phyloP scores from a whole-genome alignment of 2,329 filamentous ascomycete species.

The Macrophomina tecta region DNA sequence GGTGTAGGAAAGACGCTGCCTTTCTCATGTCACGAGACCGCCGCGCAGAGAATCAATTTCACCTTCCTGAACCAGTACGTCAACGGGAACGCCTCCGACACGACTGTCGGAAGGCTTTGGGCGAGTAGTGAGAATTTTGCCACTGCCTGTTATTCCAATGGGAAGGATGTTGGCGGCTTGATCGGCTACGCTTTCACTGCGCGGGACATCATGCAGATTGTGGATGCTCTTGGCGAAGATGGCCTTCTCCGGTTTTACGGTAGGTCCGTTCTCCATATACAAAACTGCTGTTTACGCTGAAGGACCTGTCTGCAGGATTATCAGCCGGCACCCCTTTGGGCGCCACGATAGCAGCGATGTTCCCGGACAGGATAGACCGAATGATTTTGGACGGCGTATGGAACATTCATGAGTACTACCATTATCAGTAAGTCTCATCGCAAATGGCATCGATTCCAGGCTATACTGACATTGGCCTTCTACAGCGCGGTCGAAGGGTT shows the following conservation, averaged over 20 bases:
- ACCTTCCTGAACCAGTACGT: not conserved
- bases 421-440: constrained; percentile 31
- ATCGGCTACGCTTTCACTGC: constrained; percentile 54
- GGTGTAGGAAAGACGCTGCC: constrained; percentile 28
- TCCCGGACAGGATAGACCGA: constrained; percentile 49
- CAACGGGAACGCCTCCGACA: constrained; percentile 28
- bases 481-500: not conserved
- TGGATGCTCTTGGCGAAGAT: constrained; percentile 52
- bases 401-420: constrained; percentile 55
- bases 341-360: constrained; percentile 54
- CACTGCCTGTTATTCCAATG: constrained; percentile 22
- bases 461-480: not conserved
- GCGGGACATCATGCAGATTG: constrained; percentile 53
- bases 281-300: not conserved
- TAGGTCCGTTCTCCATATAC: not conserved
- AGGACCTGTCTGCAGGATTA: constrained; percentile 42
- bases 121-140: constrained; percentile 27
- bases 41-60: not conserved
- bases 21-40: constrained; percentile 30
- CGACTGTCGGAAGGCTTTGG: constrained; percentile 30
- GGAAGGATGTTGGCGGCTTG: constrained; percentile 41
- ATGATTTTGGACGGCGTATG: constrained; percentile 52
- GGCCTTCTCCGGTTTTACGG: constrained; percentile 36
- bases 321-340: constrained; percentile 56
- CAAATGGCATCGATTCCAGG: not conserved